Evolutionary conservation across 1,284 basidiomycete species (phyloP).

Genomic region (Puccinia novopanici): DNA sequence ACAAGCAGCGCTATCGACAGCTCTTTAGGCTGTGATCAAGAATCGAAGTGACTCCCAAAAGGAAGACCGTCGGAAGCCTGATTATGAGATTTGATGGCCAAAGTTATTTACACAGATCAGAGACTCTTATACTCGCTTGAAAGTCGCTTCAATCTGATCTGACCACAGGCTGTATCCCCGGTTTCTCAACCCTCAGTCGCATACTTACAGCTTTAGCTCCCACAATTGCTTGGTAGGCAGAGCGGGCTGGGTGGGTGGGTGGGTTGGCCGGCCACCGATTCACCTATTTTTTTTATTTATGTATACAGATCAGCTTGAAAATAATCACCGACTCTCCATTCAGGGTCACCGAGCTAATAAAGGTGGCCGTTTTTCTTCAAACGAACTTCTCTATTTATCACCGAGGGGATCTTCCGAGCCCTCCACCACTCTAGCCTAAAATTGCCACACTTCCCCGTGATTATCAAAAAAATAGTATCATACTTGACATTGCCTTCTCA

Average conservation of each 20-base stretch:
- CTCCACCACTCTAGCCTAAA: no score
- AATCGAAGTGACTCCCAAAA: not conserved
- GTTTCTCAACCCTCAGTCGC: not conserved
- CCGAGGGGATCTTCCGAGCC: no score
- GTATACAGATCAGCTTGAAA: not conserved
- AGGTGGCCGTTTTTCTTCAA: not conserved
- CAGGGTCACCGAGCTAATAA: not conserved
- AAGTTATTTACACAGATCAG: no score
- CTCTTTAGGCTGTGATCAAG: slow-evolving; percentile 9
- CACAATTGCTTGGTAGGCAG: not conserved
- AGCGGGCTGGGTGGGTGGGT: no score
- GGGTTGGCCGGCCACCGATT: not conserved
- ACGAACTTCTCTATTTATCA: no score
- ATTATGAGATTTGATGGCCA: slow-evolving; percentile 5
- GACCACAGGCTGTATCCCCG: not conserved
- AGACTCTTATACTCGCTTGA: slow-evolving; percentile 14
- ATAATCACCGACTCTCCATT: not conserved
- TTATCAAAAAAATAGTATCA: no score
- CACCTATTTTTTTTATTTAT: no score
- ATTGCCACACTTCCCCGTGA: no score
- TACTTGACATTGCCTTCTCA: no score
- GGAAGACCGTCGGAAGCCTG: not conserved
- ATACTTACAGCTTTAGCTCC: not conserved
- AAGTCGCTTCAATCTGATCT: not conserved
- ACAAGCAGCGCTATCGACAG: not conserved